Evolutionary conservation across 2,329 filamentous ascomycete species (phyloP), one percentile per base, ranked within the genome.

Genomic region (Cladophialophora chaetospira): DNA sequence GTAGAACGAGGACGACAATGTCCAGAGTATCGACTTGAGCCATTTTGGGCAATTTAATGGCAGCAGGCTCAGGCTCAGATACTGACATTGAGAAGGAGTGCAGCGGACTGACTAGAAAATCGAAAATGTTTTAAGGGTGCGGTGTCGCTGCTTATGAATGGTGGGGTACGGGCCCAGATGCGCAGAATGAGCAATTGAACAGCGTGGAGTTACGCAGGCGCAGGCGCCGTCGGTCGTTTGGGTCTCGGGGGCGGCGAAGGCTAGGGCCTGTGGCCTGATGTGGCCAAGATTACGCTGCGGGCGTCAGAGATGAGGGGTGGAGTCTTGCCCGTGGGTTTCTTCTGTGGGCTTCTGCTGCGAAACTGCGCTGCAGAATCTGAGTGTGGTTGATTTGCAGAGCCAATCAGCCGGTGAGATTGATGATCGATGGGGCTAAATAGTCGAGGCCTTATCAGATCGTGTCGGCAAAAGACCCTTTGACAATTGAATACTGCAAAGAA

Each of bases 1-100:
- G 87, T 57, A 84, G 84, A 61, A 85, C 84, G 65, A 99, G 88
- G 81, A 99, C 94, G 69, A 96, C 75, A 68, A 97, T 82, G 82
- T 99, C 94, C 78, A 99, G 80, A 23, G 91, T 96, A 73, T 99
- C 94, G 72, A 99, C 86, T 82, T 96, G 89, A 66, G 93, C 91
- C 94, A 99, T 97, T 68, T 65, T 56, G 55, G 51, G 53, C 29
- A 50, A 47, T n/a, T 45, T 21, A 28, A 33, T 38, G 38, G 49
- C 38, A 43, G 44, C 17, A 26, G 52, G 52, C 60, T 50, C 21
- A 23, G 52, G 52, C 60, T 29, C 44, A 19, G 47, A n/a, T n/a
- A n/a, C 48, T 44, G 54, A 47, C 33, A 38, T 44, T 28, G 40
- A 25, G 25, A 38, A 44, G 17, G 5, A 11, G 43, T 42, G 36